Conservation (phyloP, 2,329 filamentous ascomycete genomes). For the Tolypocladium endophyticum region DNA sequence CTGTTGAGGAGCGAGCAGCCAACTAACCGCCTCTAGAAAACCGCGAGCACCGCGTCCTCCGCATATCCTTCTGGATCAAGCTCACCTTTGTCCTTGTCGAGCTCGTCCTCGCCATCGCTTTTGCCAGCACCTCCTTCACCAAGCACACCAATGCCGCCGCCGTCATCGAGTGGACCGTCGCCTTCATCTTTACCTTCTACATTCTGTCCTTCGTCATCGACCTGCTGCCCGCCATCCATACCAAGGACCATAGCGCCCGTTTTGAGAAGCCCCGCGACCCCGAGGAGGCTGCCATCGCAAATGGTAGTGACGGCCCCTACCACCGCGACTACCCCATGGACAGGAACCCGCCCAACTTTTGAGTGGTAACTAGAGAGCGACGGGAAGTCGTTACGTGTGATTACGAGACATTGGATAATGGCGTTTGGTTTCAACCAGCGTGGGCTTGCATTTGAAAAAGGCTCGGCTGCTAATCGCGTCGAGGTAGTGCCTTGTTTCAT, state of each 20-base stretch:
- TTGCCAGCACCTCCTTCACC: conserved; percentile 46
- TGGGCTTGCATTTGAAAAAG: neutral
- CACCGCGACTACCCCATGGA: conserved; percentile 12
- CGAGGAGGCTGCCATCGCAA: conserved; percentile 8
- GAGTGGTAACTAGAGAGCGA: neutral
- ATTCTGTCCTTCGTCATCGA: conserved; percentile 81
- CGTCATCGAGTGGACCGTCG: conserved; percentile 67
- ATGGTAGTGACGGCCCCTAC: neutral
- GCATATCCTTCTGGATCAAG: conserved; percentile 79
- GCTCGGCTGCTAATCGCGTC: neutral
- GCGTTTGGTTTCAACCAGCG: neutral
- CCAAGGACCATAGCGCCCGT: conserved; percentile 26
- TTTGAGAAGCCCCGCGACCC: conserved; percentile 18
- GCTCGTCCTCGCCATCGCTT: conserved; percentile 60
- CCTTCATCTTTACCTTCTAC: conserved; percentile 82
- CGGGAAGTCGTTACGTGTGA: neutral
- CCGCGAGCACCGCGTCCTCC: conserved; percentile 63
- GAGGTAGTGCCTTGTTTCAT: neutral
- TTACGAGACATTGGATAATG: neutral
- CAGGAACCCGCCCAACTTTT: conserved; percentile 8
- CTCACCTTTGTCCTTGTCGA: conserved; percentile 75
- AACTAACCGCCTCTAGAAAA: conserved; percentile 38
- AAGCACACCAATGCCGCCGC: conserved; percentile 55
- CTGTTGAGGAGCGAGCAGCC: neutral
- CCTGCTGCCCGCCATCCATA: conserved; percentile 65